Evolutionary conservation across 2,329 filamentous ascomycete species (phyloP).

Genomic region (Ceratocystis lukuohia): DNA sequence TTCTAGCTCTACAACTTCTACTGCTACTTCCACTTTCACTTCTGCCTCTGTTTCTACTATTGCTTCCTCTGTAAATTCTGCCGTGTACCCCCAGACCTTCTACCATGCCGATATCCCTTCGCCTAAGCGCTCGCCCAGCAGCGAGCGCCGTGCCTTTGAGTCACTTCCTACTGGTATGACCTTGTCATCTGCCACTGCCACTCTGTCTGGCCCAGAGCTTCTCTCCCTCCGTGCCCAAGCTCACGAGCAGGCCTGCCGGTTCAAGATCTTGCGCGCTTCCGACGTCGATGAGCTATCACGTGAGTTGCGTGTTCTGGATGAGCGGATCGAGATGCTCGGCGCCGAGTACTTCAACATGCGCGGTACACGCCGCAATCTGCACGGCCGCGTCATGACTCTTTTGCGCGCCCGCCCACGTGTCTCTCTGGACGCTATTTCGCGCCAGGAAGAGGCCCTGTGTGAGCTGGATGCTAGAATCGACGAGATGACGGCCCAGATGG

Average conservation of each 20-base stretch:
- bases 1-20: constrained; percentile 27
- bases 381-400: constrained; percentile 64
- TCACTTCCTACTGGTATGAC: constrained; percentile 45
- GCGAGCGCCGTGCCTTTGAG: constrained; percentile 46
- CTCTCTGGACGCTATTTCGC: constrained; percentile 60
- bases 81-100: constrained; percentile 20
- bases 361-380: constrained; percentile 62
- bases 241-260: constrained; percentile 46
- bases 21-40: not conserved
- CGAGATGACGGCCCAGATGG: constrained; percentile 68
- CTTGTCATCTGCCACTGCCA: constrained; percentile 37
- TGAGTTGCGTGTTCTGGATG: constrained; percentile 64
- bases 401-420: constrained; percentile 58
- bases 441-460: constrained; percentile 65
- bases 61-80: not conserved
- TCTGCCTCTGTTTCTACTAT: not conserved
- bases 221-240: constrained; percentile 45
- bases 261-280: constrained; percentile 48
- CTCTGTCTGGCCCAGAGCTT: constrained; percentile 37
- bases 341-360: constrained; percentile 63
- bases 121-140: constrained; percentile 35
- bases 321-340: constrained; percentile 64
- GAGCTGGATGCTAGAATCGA: constrained; percentile 68
- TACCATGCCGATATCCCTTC: constrained; percentile 28
- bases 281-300: constrained; percentile 54